Evolutionary conservation across 2,329 filamentous ascomycete genomes (phyloP), one percentile per base, ranked within the genome.

Genomic region (Alternaria ventricosa): DNA sequence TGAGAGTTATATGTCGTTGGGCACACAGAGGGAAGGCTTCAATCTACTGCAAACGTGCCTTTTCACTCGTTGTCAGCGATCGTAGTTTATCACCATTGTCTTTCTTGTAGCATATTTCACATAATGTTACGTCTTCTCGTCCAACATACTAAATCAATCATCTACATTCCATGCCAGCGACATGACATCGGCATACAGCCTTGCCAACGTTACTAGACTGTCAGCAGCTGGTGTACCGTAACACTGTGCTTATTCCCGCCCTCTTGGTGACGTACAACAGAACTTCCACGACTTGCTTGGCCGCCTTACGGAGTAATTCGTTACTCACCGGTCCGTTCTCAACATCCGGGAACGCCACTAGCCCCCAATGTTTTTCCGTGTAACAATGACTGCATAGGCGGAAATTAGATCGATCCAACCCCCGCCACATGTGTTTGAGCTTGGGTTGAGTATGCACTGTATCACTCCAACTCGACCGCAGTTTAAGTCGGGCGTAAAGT

Each of bases 21-120:
- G 11, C 2, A 20, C 8, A 2, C 10, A 0, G 9, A 7, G 20
- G 1, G 18, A 1, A 28, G 9, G 5, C 28, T 7, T 53, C 0
- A 36, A 36, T 36, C 33, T 36, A n/a, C 4, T 36, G 15, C 15
- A 5, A 9, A 36, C 9, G 33, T 36, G 33, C 15, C 33, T 36
- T 36, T 36, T 36, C 15, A 36, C 7, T 15, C 25, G 13, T 53
- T 36, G 5, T 23, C 20, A 53, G 13, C 10, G 20, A 23, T 36
- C 28, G 33, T n/a, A 15, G 13, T 20, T 15, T 13, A 9, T 12
- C 9, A 4, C 23, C 15, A 22, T 45, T 22, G 18, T n/a, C 3
- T 6, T 45, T 11, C 43, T 45, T 22, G 43, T 22, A 22, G 36
- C 36, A 41, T 10, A 41, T 5, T 18, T 3, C 9, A 22, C 10